Conservation (phyloP, 108 stramenopile species). For the Cylindrotheca closterium region DNA sequence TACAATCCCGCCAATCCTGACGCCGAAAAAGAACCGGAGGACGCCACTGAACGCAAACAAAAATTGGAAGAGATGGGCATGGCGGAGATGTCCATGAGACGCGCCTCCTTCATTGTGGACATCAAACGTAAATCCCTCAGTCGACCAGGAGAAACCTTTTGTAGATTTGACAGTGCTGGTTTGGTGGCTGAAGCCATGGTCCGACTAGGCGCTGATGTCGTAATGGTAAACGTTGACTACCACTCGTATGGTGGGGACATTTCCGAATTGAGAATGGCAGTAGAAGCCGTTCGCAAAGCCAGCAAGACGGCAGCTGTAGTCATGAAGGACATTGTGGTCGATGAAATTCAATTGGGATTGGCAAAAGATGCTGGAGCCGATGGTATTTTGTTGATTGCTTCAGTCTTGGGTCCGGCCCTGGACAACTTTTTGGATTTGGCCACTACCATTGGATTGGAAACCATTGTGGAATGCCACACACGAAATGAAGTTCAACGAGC, state of each 20-base stretch:
- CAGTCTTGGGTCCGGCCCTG: constrained; percentile 78
- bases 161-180: constrained; percentile 80
- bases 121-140: constrained; percentile 76
- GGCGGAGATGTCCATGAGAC: constrained; percentile 76
- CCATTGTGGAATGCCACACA: constrained; percentile 91
- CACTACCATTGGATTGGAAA: constrained; percentile 84
- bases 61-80: constrained; percentile 67
- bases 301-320: constrained; percentile 78
- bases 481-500: constrained; percentile 83
- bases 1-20: constrained; percentile 68
- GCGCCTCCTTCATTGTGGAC: constrained; percentile 82
- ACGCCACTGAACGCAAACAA: constrained; percentile 43
- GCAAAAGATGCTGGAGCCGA: constrained; percentile 90
- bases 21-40: constrained; percentile 28
- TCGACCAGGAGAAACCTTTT: constrained; percentile 77
- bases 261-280: constrained; percentile 72
- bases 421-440: constrained; percentile 85
- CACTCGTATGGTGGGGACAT: constrained; percentile 83
- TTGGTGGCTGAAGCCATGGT: constrained; percentile 92
- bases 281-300: constrained; percentile 62
- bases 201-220: constrained; percentile 82
- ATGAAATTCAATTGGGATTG: constrained; percentile 86
- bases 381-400: constrained; percentile 78
- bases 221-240: constrained; percentile 90
- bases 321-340: constrained; percentile 92